phyloP scores from a whole-genome alignment of 2,329 filamentous ascomycete genomes.

The Coleophoma cylindrospora region DNA sequence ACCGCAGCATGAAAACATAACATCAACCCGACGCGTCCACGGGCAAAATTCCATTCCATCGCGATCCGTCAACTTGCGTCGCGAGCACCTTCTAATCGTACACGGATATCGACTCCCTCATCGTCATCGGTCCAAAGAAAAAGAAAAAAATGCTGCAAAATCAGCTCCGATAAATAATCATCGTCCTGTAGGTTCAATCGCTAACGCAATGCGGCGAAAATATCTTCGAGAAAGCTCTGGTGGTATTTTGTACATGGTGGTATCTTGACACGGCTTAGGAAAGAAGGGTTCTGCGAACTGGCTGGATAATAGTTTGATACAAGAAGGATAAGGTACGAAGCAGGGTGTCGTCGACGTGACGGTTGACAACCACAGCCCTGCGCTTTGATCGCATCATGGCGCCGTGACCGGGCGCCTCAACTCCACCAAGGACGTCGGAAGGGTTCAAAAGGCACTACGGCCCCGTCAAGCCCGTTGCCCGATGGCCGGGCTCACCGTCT shows the following conservation, averaged over 20 bases:
- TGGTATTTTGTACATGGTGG: constrained; percentile 18
- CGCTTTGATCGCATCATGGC: background rate
- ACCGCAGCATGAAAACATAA: too few relatives aligned
- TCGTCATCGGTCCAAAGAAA: background rate
- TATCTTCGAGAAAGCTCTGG: background rate
- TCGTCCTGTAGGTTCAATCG: background rate
- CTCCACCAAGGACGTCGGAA: background rate
- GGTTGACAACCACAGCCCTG: background rate
- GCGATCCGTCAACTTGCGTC: too few relatives aligned
- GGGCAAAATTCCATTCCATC: too few relatives aligned
- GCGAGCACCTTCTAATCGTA: too few relatives aligned
- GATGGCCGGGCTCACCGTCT: constrained; percentile 4
- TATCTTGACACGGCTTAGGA: constrained; percentile 15
- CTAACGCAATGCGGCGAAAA: background rate
- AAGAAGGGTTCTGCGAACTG: constrained; percentile 1
- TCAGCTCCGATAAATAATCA: constrained; percentile 1
- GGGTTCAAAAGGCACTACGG: background rate
- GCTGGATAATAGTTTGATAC: constrained; percentile 11
- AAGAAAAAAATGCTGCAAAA: background rate
- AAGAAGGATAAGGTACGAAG: constrained; percentile 10
- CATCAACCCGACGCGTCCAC: too few relatives aligned
- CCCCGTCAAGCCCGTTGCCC: background rate
- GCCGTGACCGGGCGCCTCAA: background rate
- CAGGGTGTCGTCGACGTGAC: background rate
- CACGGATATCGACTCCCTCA: background rate